phyloP scores from a whole-genome alignment of 352 stramenopile genomes.

The Phytophthora pinifolia region DNA sequence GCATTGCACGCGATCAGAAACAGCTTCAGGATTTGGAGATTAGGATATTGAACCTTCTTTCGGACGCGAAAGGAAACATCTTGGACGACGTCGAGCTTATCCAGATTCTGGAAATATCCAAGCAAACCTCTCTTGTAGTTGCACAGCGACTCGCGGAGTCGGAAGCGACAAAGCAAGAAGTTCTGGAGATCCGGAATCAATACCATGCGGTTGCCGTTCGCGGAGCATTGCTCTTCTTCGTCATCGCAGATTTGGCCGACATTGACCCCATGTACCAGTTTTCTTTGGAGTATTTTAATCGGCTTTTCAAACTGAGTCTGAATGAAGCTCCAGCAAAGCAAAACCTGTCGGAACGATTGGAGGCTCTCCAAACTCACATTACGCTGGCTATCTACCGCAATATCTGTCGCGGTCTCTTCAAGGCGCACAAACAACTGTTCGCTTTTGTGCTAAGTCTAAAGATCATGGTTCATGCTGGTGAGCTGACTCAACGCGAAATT shows the following conservation, averaged over 20 bases:
- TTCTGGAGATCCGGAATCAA: constrained; percentile 64
- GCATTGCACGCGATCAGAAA: constrained; percentile 89
- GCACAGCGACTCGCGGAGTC: constrained; percentile 56
- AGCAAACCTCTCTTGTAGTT: constrained; percentile 64
- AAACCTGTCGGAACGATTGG: constrained; percentile 37
- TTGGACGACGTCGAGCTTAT: constrained; percentile 90
- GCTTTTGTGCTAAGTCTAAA: constrained; percentile 56
- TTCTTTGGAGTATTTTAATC: constrained; percentile 71
- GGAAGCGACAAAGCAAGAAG: constrained; percentile 55
- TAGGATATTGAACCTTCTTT: constrained; percentile 88
- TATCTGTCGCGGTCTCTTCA: constrained; percentile 70
- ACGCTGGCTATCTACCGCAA: constrained; percentile 67
- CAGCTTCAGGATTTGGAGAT: constrained; percentile 91
- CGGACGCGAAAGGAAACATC: constrained; percentile 87
- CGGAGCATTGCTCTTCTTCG: constrained; percentile 74
- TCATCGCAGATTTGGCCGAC: constrained; percentile 51
- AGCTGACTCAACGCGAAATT: constrained; percentile 41
- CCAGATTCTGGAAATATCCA: constrained; percentile 59
- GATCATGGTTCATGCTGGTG: constrained; percentile 46
- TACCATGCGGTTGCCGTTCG: constrained; percentile 55
- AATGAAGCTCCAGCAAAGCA: constrained; percentile 33
- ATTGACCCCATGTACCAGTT: constrained; percentile 85
- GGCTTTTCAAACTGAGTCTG: constrained; percentile 65
- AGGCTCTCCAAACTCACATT: constrained; percentile 42
- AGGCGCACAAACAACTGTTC: constrained; percentile 67